phyloP scores from a whole-genome alignment of 352 stramenopile species.

The Globisporangium orthogonon region DNA sequence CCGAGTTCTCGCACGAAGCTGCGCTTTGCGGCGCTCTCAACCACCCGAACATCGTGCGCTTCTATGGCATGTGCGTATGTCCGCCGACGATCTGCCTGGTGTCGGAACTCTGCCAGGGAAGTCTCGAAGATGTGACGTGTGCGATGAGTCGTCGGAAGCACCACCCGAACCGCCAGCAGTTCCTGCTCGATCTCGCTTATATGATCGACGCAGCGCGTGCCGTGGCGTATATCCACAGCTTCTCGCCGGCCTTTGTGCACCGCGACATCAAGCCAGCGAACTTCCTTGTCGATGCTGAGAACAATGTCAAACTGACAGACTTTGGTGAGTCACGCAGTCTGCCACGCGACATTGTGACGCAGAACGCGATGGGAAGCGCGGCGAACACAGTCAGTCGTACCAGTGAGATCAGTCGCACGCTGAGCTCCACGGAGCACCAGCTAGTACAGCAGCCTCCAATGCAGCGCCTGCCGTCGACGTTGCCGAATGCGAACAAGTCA shows the following conservation, averaged over 20 bases:
- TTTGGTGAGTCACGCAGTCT: conserved; percentile 62
- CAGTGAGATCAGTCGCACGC: neutral
- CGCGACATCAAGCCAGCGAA: conserved; percentile 47
- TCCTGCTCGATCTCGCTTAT: conserved; percentile 28
- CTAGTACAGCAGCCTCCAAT: conserved; percentile 3
- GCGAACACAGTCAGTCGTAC: neutral
- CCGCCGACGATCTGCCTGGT: conserved; percentile 61
- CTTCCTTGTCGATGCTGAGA: conserved; percentile 26
- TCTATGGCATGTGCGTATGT: conserved; percentile 58
- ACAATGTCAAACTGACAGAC: conserved; percentile 60
- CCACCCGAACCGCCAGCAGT: neutral
- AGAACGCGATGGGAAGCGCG: neutral
- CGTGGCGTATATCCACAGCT: conserved; percentile 69
- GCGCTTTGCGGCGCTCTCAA: conserved; percentile 22
- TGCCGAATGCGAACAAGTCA: neutral
- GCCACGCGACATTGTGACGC: conserved; percentile 8
- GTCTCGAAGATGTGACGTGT: conserved; percentile 40
- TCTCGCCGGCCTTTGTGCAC: conserved; percentile 62
- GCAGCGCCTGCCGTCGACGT: neutral
- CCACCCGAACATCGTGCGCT: conserved; percentile 57
- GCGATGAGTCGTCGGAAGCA: conserved; percentile 27
- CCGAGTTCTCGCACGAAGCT: conserved; percentile 24
- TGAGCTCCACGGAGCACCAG: conserved; percentile 4
- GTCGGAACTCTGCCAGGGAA: conserved; percentile 47
- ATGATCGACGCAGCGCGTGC: conserved; percentile 37